A percentile compares a stretch with the other conserved stretches of the same genome.
These are phyloP conservation scores for Allomyces arbusculus DNA, from an alignment of 192 early-diverging fungal genomes.

Conservation along the genomic window DNA sequence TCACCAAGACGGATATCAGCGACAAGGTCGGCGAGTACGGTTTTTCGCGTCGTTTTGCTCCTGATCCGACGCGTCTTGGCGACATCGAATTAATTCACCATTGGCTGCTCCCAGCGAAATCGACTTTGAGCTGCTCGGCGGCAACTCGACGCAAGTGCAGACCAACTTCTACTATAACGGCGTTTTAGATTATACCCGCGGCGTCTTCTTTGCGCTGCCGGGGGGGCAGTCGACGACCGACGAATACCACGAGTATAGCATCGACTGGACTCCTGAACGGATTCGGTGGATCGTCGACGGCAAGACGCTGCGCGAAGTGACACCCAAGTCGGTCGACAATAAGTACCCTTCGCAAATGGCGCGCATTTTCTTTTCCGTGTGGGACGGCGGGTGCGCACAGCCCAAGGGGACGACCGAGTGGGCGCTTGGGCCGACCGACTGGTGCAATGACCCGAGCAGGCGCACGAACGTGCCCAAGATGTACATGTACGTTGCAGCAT, in stretches of 20 bases:
- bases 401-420: conserved; percentile 24
- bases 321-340: conserved; percentile 8
- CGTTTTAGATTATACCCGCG: conserved; percentile 32
- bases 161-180: conserved; percentile 38
- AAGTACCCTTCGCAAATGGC: conserved; percentile 28
- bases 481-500: too few relatives aligned
- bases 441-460: conserved; percentile 6
- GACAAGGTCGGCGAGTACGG: conserved; percentile 25
- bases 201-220: conserved; percentile 11
- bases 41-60: not conserved
- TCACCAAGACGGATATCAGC: conserved; percentile 19
- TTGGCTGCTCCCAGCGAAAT: conserved; percentile 20
- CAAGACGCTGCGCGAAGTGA: conserved; percentile 20
- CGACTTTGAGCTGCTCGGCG: conserved; percentile 44
- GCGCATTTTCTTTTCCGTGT: conserved; percentile 33
- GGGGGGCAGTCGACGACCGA: conserved; percentile 14
- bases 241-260: conserved; percentile 27
- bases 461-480: too few relatives aligned
- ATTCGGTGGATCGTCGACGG: conserved; percentile 27
- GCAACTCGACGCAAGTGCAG: conserved; percentile 24
- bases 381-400: conserved; percentile 34
- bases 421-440: conserved; percentile 34
- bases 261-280: conserved; percentile 32
- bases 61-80: too few relatives aligned
- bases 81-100: too few relatives aligned